Evolutionary conservation across 2,329 filamentous ascomycete genomes (phyloP), one percentile per base, ranked within the genome.

Genomic region (Ascochyta clinopodiicola): DNA sequence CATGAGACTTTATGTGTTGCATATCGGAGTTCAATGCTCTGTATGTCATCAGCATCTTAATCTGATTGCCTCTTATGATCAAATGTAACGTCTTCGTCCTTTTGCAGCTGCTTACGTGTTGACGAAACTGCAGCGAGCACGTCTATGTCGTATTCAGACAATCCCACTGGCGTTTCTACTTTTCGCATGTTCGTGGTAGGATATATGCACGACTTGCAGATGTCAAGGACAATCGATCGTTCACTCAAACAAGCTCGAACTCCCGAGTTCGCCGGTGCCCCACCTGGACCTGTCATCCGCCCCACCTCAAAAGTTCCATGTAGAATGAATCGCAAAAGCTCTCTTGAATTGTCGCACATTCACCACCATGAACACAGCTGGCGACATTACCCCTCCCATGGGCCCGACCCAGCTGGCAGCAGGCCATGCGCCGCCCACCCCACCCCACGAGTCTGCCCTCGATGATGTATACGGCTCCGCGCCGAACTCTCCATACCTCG

Each of bases 391-490:
- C 13, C 71, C 72, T 24, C 60, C 63, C 4, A 46, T 69, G 43
- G 66, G 62, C 5, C 65, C 65, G 21, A 63, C 64, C 12, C 58
- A 69, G 44, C 64, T 74, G 21, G 66, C 71, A 39, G 63, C 68
- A 13, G 70, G 64, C 19, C 60, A 68, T 46, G 62, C 67, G 13
- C 71, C 72, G 27, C 70, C 71, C 7, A 70, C 70, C 21, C 73
- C 73, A 34, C 72, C 71, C 8, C 65, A 68, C 49, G 69, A 69
- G 54, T 68, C 71, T 46, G 60, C 66, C 1, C 71, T 80, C 36
- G 78, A 80, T 63, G 79, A 81, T 51, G 76, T 82, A 36, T 81
- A 81, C 54, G 79, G 77, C 42, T 80, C 78, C 25, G 75, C 71
- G 25, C 77, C 78, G 4, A 61, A 66, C 4, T 79, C 77, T 2